Conservation (phyloP, 495 filamentous ascomycete species). For the Apiosordaria backusii region DNA sequence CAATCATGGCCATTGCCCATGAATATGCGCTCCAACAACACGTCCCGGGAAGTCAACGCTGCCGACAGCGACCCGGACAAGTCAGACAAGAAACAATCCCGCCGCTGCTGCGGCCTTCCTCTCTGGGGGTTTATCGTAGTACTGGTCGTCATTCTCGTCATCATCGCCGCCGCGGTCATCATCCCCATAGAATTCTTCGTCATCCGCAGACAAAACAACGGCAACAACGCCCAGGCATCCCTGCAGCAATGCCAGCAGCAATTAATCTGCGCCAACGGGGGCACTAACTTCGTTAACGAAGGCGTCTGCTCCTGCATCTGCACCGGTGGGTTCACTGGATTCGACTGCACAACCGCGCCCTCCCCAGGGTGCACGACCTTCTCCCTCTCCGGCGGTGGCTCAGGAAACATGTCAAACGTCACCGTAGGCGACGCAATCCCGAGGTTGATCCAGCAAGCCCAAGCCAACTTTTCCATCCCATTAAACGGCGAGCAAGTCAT, state of each 20-base stretch:
- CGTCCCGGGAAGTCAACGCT: conserved; percentile 26
- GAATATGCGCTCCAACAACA: conserved; percentile 30
- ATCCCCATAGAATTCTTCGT: conserved; percentile 81
- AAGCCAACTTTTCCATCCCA: conserved; percentile 69
- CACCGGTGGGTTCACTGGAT: conserved; percentile 79
- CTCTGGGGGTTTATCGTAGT: conserved; percentile 73
- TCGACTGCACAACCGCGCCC: conserved; percentile 58
- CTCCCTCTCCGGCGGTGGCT: conserved; percentile 42
- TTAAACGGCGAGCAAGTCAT: conserved; percentile 65
- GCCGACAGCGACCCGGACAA: conserved; percentile 18
- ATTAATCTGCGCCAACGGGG: conserved; percentile 71
- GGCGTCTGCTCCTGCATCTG: conserved; percentile 81
- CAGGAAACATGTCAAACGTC: conserved; percentile 54
- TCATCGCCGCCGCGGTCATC: conserved; percentile 85
- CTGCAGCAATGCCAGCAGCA: conserved; percentile 51
- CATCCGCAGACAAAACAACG: conserved; percentile 47
- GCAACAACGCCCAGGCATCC: conserved; percentile 30
- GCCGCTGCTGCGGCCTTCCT: conserved; percentile 72
- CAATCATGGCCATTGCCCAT: conserved; percentile 43
- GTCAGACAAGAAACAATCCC: conserved; percentile 23
- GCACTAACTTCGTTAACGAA: conserved; percentile 63
- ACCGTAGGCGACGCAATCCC: conserved; percentile 79
- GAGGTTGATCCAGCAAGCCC: conserved; percentile 60
- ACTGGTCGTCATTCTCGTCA: conserved; percentile 61
- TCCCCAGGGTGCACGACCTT: conserved; percentile 70